Evolutionary conservation across 2,329 filamentous ascomycete genomes (phyloP).

Genomic region (Penicillium sp.): DNA sequence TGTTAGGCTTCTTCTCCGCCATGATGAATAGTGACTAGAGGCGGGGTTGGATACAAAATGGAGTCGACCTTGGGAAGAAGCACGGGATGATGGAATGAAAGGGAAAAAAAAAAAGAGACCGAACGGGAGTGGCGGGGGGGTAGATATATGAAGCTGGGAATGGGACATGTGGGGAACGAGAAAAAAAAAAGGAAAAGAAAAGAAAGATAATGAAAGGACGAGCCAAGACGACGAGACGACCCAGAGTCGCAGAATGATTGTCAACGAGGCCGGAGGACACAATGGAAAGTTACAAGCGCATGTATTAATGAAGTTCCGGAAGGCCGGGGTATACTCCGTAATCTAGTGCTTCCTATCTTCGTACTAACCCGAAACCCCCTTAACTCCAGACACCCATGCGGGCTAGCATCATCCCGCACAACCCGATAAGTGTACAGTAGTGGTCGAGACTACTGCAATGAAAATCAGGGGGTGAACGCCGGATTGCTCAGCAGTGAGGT

Average conservation of each 20-base stretch:
- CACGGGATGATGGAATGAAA: constrained; percentile 5
- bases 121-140: constrained; percentile 4
- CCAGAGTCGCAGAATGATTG: neutral
- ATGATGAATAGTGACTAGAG: constrained; percentile 23
- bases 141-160: constrained; percentile 18
- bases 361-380: neutral
- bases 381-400: neutral
- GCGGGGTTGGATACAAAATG: neutral
- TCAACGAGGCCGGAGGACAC: neutral
- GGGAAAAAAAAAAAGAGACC: constrained; percentile 4
- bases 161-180: constrained; percentile 19
- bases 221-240: constrained; percentile 3
- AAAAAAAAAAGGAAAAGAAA: constrained; percentile 1
- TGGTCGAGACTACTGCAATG: constrained; percentile 19
- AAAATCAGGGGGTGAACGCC: constrained; percentile 23
- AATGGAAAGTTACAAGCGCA: neutral
- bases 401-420: neutral
- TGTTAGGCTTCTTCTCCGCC: constrained; percentile 62
- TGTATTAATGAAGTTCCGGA: neutral
- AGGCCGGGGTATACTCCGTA: neutral
- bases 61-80: neutral
- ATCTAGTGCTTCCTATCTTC: neutral
- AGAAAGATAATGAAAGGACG: constrained; percentile 5
- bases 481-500: constrained; percentile 16
- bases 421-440: constrained; percentile 9